These are phyloP conservation scores for Thermochaetoides thermophila DNA, from an alignment of 495 filamentous ascomycete species.

Conservation along the genomic window DNA sequence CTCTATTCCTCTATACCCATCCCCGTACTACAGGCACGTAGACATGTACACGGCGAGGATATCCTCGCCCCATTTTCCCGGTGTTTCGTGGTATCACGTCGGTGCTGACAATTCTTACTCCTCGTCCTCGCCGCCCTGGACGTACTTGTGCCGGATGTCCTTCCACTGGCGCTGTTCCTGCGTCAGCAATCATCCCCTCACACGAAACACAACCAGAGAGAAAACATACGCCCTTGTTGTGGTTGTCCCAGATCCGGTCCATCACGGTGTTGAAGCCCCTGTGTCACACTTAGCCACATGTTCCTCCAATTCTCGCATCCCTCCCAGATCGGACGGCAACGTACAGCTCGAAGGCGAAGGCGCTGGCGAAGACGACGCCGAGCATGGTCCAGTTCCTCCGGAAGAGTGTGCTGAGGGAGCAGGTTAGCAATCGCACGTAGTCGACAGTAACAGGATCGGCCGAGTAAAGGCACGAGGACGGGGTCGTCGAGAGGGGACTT, in stretches of 20 bases:
- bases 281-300: conserved; percentile 3
- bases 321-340: conserved; percentile 20
- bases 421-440: conserved; percentile 16
- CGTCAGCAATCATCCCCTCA: conserved; percentile 15
- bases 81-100: not conserved
- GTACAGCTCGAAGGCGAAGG: conserved; percentile 91
- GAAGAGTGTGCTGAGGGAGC: conserved; percentile 54
- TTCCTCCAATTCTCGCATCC: no score
- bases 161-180: conserved; percentile 92
- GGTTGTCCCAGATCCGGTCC: conserved; percentile 73
- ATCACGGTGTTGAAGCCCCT: conserved; percentile 66
- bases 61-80: conserved; percentile 1
- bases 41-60: conserved; percentile 12
- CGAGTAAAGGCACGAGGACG: no score
- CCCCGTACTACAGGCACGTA: conserved; percentile 8
- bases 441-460: conserved; percentile 4
- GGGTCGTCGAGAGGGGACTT: conserved; percentile 34
- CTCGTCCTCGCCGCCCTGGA: conserved; percentile 36
- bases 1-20: conserved; percentile 15
- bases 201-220: not conserved
- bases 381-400: conserved; percentile 76
- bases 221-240: conserved; percentile 72
- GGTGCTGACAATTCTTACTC: conserved; percentile 2
- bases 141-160: conserved; percentile 84
- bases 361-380: conserved; percentile 65